Base-by-base conservation (phyloP, 345 rosid genomes). In the Hypericum perforatum region DNA sequence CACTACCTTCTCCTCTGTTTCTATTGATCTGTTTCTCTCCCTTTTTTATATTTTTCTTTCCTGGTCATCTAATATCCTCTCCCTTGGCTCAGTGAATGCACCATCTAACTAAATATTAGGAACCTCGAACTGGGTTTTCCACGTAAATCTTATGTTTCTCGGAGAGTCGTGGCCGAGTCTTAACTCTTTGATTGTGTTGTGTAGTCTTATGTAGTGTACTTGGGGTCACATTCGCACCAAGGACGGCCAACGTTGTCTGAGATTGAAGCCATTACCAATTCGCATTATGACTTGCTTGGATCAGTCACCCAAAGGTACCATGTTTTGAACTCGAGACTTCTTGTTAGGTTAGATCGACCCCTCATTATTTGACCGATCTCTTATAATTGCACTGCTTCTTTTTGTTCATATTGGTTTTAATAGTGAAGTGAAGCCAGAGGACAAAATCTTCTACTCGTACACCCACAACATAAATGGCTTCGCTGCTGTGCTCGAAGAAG, bases 401-500 rank as follows among this genome's bases (percentile, higher is more conserved):
- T 16, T 6, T 45, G 15, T 11, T 11, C 48, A 12, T 22, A 4
- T 22, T 22, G 32, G 32, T 22, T 22, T 22, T 22, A 22, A 22
- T 56, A 65, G 70, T 38, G 16, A 49, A 32, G 56, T 37, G 47
- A 49, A 54, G 51, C 60, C 64, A 0, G 38, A 37, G 39, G 57
- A 54, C 11, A 50, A 49, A 48, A 65, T 65, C 6, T 47, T 66
- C 0, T 66, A 66, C 61, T 54, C 70, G 0, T 66, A 60, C 55
- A 58, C 70, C 7, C 48, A 49, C 44, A 11, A 6, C 49, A 66
- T 66, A 42, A 66, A 66, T 60, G 70, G 70, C 14, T 66, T 66
- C 7, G 61, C 70, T 0, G 64, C 70, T 0, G 13, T 66, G 11
- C 70, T 66, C 4, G 70, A 60, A 53, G 70, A 66, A 10, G 64